These are phyloP conservation scores for Tremella fuciformis DNA, from an alignment of 768 basidiomycete genomes.

Conservation along the genomic window DNA sequence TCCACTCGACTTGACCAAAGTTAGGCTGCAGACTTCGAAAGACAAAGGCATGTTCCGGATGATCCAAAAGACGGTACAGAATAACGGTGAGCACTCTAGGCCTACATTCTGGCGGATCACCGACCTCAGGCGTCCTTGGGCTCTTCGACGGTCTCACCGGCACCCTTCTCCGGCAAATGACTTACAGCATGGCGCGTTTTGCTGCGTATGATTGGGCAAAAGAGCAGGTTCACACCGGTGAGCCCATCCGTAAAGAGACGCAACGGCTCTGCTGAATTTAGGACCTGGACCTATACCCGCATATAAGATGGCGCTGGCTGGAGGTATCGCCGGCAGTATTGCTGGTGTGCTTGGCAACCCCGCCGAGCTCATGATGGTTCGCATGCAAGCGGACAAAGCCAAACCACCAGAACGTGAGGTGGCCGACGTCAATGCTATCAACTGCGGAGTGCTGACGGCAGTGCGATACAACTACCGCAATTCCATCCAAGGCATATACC, in stretches of 20 bases:
- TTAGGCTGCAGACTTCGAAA: constrained; percentile 79
- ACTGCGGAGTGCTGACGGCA: neutral
- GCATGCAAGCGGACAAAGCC: constrained; percentile 85
- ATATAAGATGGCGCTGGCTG: constrained; percentile 76
- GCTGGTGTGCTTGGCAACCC: constrained; percentile 88
- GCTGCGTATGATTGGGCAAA: constrained; percentile 92
- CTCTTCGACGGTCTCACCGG: constrained; percentile 83
- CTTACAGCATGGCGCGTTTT: constrained; percentile 86
- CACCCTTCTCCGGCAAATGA: constrained; percentile 89
- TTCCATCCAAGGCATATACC: constrained; percentile 79
- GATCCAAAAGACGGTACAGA: constrained; percentile 74
- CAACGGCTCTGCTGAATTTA: too few relatives aligned
- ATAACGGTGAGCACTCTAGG: constrained; percentile 69
- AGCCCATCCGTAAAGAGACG: too few relatives aligned
- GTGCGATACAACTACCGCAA: constrained; percentile 75
- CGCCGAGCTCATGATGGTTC: constrained; percentile 59
- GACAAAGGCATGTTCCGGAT: constrained; percentile 87
- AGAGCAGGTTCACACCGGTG: constrained; percentile 68
- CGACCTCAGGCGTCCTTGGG: constrained; percentile 58
- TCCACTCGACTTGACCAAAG: constrained; percentile 65
- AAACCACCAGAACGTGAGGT: constrained; percentile 66
- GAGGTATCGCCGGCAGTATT: constrained; percentile 83
- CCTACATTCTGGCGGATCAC: too few relatives aligned
- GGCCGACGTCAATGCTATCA: neutral
- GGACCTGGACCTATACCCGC: constrained; percentile 58